Conservation (phyloP, 139 green algal species). For the Chlorella sp. region DNA sequence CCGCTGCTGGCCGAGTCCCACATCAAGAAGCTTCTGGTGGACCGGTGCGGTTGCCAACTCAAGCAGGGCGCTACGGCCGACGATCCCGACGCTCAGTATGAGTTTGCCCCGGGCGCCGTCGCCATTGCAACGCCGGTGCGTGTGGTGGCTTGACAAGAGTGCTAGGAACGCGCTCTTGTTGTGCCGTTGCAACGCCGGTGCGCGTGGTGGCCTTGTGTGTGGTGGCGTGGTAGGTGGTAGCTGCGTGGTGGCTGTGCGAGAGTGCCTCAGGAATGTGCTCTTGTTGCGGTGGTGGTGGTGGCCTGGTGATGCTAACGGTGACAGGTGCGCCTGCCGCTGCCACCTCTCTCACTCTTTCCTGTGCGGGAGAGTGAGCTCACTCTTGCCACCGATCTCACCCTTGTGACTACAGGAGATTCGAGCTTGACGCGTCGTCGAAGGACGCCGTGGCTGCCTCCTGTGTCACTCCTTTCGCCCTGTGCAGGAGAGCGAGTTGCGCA, state of each 20-base stretch:
- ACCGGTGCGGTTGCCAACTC: not conserved
- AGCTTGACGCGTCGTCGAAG: no score
- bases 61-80: not conserved
- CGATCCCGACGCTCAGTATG: not conserved
- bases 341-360: no score
- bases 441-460: no score
- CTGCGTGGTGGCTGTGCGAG: not conserved
- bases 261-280: not conserved
- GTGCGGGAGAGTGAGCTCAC: no score
- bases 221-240: no score
- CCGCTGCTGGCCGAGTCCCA: not conserved
- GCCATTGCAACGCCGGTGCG: not conserved
- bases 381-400: no score
- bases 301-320: no score
- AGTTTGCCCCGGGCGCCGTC: not conserved
- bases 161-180: not conserved
- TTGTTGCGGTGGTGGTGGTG: no score
- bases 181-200: not conserved
- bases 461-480: no score
- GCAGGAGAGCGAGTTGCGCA: constrained; percentile 8
- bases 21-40: not conserved
- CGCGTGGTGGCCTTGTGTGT: no score
- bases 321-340: no score
- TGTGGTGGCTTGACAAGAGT: not conserved
- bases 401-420: no score